phyloP scores from a whole-genome alignment of 2,329 filamentous ascomycete genomes.

The Fusarium anguioides region DNA sequence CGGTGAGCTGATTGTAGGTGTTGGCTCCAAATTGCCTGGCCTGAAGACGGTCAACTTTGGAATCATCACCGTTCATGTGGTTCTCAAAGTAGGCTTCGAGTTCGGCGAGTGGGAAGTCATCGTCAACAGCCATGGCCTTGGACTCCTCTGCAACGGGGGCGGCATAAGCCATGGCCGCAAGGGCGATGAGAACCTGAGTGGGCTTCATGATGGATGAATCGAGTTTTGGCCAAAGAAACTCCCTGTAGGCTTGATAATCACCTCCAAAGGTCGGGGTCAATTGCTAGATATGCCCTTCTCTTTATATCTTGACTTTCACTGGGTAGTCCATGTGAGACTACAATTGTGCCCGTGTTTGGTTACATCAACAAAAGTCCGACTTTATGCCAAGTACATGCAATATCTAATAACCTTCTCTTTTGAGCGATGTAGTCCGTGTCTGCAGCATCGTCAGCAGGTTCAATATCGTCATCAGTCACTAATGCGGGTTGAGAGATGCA shows the following conservation, averaged over 20 bases:
- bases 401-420: too few species aligned
- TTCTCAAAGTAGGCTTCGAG: background rate
- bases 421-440: too few species aligned
- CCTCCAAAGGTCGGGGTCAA: too few species aligned
- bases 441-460: too few species aligned
- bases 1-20: constrained; percentile 1
- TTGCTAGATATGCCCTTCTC: accelerated
- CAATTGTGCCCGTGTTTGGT: too few species aligned
- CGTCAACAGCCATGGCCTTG: background rate
- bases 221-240: too few species aligned
- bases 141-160: background rate
- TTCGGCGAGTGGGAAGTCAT: background rate
- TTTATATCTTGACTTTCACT: too few species aligned
- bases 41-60: background rate
- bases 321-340: too few species aligned
- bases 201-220: background rate
- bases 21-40: background rate
- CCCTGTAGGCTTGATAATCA: background rate
- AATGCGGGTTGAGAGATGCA: too few species aligned
- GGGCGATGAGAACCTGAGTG: background rate
- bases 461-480: too few species aligned
- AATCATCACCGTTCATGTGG: background rate
- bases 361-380: too few species aligned
- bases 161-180: background rate
- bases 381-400: too few species aligned